Evolutionary conservation across 1,139 yeast genomes (phyloP).

Genomic region (Hanseniaspora uvarum): DNA sequence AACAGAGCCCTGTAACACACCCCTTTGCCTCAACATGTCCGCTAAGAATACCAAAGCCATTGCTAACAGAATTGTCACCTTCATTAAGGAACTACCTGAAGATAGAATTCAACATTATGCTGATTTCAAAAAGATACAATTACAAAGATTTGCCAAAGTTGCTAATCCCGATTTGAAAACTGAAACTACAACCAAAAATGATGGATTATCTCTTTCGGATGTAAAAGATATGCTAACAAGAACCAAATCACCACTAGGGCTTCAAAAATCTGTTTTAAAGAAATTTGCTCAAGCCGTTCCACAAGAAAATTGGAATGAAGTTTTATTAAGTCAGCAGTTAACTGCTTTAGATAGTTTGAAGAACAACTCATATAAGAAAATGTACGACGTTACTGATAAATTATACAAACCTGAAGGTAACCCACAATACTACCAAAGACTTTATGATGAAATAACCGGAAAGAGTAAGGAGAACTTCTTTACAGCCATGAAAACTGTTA

Average conservation of each 20-base stretch:
- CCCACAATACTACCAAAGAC: slow-evolving; percentile 63
- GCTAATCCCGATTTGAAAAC: slow-evolving; percentile 35
- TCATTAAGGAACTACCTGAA: slow-evolving; percentile 44
- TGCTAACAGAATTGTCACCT: slow-evolving; percentile 35
- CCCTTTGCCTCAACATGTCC: not conserved
- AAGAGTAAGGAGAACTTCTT: slow-evolving; percentile 57
- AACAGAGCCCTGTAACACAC: not conserved
- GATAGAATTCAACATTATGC: slow-evolving; percentile 58
- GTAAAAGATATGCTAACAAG: slow-evolving; percentile 30
- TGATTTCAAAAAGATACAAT: slow-evolving; percentile 56
- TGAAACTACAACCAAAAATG: slow-evolving; percentile 21
- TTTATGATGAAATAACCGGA: slow-evolving; percentile 63
- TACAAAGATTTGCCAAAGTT: slow-evolving; percentile 44
- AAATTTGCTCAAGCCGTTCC: slow-evolving; percentile 35
- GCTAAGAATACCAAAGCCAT: slow-evolving; percentile 23
- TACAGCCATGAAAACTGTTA: slow-evolving; percentile 56
- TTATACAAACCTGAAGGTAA: slow-evolving; percentile 70
- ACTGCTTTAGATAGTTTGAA: slow-evolving; percentile 48
- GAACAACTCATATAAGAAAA: slow-evolving; percentile 52
- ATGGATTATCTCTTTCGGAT: slow-evolving; percentile 30
- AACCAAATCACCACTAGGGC: slow-evolving; percentile 30
- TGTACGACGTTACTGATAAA: slow-evolving; percentile 56
- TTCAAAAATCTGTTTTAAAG: slow-evolving; percentile 28
- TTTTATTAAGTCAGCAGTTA: slow-evolving; percentile 50
- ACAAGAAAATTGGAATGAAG: slow-evolving; percentile 37